Conservation (phyloP, 2,329 filamentous ascomycete species). For the Leptodontidium sp. region DNA sequence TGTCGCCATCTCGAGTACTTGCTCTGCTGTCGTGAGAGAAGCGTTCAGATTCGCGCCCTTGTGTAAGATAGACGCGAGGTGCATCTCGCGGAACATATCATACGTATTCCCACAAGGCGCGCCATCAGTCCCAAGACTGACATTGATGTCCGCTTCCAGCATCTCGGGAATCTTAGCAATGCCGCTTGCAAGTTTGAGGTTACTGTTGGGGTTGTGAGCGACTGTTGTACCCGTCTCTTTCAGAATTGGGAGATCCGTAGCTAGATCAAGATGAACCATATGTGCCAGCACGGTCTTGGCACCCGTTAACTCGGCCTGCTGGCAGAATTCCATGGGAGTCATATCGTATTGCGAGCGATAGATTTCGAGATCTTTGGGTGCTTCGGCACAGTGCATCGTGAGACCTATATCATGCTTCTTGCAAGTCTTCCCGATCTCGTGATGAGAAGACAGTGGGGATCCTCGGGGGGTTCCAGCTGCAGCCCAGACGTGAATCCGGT, state of each 20-base stretch:
- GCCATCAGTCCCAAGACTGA: conserved; percentile 60
- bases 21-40: conserved; percentile 52
- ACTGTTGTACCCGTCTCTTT: conserved; percentile 53
- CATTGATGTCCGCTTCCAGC: conserved; percentile 53
- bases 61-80: conserved; percentile 58
- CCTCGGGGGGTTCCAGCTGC: conserved; percentile 57
- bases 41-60: conserved; percentile 54
- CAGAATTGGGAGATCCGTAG: conserved; percentile 52
- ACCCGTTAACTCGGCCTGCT: conserved; percentile 49
- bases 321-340: conserved; percentile 55
- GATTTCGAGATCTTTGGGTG: conserved; percentile 50
- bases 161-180: conserved; percentile 57
- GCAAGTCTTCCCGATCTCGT: conserved; percentile 47
- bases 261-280: conserved; percentile 58
- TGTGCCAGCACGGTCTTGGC: conserved; percentile 57
- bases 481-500: conserved; percentile 57
- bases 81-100: conserved; percentile 62
- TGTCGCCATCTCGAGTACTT: conserved; percentile 59
- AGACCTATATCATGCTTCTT: conserved; percentile 46
- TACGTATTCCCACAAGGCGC: conserved; percentile 61
- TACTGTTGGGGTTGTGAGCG: conserved; percentile 60
- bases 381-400: conserved; percentile 52
- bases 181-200: conserved; percentile 60
- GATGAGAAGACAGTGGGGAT: conserved; percentile 47
- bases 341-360: conserved; percentile 50